A percentile compares a stretch with the other conserved stretches of the same genome.
Conservation (phyloP, 805 yeast species). For the Candida yuanshanica region DNA sequence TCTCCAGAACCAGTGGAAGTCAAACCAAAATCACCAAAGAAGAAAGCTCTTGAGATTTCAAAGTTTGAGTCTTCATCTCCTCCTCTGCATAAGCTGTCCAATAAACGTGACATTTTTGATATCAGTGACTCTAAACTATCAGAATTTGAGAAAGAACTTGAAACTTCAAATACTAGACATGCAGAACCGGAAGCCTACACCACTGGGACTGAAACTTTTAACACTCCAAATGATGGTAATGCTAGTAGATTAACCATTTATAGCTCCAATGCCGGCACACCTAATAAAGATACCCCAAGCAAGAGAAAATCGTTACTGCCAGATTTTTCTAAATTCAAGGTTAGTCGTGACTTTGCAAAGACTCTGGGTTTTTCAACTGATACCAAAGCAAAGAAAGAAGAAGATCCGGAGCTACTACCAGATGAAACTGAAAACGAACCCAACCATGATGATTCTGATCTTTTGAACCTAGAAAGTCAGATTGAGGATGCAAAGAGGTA, state of each 20-base stretch:
- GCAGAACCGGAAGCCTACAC: background rate
- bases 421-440: constrained; percentile 7
- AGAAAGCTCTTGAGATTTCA: constrained; percentile 18
- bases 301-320: constrained; percentile 26
- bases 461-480: constrained; percentile 19
- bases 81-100: background rate
- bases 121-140: background rate
- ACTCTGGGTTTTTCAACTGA: constrained; percentile 23
- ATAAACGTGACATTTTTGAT: background rate
- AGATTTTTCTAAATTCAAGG: constrained; percentile 27
- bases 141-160: background rate
- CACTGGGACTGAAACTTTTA: background rate
- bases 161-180: background rate
- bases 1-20: constrained; percentile 18
- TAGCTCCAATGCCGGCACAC: constrained; percentile 2
- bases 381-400: constrained; percentile 1
- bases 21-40: constrained; percentile 17
- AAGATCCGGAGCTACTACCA: constrained; percentile 6
- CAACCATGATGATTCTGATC: constrained; percentile 12
- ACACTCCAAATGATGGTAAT: constrained; percentile 13
- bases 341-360: constrained; percentile 31
- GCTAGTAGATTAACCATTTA: constrained; percentile 7
- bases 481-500: constrained; percentile 18
- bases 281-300: background rate
- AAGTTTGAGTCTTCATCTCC: constrained; percentile 22